Evolutionary conservation across 495 filamentous ascomycete genomes (phyloP), one percentile per base, ranked within the genome.

Genomic region (Aspergillus kassunensis): DNA sequence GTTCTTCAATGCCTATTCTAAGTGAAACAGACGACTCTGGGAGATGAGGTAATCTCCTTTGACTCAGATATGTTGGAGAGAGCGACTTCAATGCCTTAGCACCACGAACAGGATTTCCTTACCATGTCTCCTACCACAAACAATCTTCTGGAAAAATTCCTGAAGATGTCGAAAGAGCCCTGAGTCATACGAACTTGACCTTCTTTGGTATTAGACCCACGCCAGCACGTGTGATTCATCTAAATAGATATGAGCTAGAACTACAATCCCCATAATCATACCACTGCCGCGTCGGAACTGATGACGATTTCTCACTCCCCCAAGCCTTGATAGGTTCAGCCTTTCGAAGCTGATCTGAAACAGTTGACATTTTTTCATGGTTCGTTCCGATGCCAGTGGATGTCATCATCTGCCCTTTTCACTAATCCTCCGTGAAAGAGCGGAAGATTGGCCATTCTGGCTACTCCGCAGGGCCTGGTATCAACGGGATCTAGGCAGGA

Each of bases 231-330:
- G 47, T 40, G 18, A 9, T n/a, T 16, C 39, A 27, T 27, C 8
- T 42, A 42, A 37, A 24, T n/a, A 36, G 13, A 25, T n/a, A 36
- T 25, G 18, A 35, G 31, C 23, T 48, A 34, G 19, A 33, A 10
- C 20, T 42, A 24, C 12, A 29, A 20, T 29, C 33, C 33, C 33
- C 33, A 49, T 49, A 49, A 39, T 49, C 45, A 49, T 20, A 49
- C 45, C 45, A 49, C 45, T 36, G 13, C 16, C 44, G 23, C 34
- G 20, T 39, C 13, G 33, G 34, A 36, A 19, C 33, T 19, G 33
- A 7, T 6, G 21, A 25, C 19, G 30, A 35, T 23, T 35, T 23
- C 21, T 6, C 6, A 1, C 16, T 46, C 43, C 18, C n/a, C 18
- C n/a, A 18, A 2, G 43, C 13, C 30, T 33, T 46, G 44, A 46